Evolutionary conservation across 2,329 filamentous ascomycete genomes (phyloP), one percentile per base, ranked within the genome.

Genomic region (Curvularia verruculosa): DNA sequence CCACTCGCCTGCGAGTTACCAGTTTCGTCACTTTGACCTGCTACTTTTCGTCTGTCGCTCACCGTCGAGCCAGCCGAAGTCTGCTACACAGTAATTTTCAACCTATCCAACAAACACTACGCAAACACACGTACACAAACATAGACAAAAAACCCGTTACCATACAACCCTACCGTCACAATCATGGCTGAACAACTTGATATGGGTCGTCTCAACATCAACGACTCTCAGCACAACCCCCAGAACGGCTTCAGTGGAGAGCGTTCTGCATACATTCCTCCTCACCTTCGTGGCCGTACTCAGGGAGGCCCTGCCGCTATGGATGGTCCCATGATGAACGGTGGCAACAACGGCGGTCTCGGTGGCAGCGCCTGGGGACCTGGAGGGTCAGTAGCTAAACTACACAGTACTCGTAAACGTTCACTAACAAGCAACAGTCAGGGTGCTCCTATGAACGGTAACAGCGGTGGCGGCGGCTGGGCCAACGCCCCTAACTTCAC

Each of bases 241-340:
- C 54, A 57, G 50, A 78, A 80, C 72, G 79, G 76, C 73, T 77
- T 79, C 69, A 80, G 82, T 65, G 70, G 73, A 59, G 83, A 80
- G 68, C 88, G 89, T 72, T 90, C 90, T 75, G 83, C 86, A 55
- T 95, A 95, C 83, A 92, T 95, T 67, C 91, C 91, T 66, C 91
- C 91, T 78, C 91, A 95, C 79, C 87, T 93, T 83, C 88, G 91
- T 74, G 74, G 74, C 39, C 73, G 75, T 56, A 73, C 76, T 56
- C 63, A 62, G 47, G 63, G 61, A 40, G 64, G 58, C 18, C 64
- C 67, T 18, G 76, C 79, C 65, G 78, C 75, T 56, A 76, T 78
- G 68, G 75, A 77, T 59, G 71, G 70, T 21, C 66, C 66, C 48
- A 81, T 84, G 53, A 81, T 88, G 56, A 85, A 85, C 76, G 84